Evolutionary conservation across 257 asterid species (phyloP), one percentile per base, ranked within the genome.

Genomic region (Striga asiatica): DNA sequence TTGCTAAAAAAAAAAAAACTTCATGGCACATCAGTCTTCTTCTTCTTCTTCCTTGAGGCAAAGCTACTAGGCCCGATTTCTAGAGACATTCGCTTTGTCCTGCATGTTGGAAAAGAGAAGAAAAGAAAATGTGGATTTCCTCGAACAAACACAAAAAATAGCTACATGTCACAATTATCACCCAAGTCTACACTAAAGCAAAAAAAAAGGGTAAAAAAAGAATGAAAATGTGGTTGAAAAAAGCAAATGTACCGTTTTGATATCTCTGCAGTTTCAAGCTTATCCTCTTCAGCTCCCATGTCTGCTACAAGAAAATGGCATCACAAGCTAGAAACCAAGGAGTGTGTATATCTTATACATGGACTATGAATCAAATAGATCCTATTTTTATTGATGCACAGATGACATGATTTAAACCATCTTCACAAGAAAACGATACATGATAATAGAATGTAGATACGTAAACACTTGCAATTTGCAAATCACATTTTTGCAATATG

Each of bases 11-110:
- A n/a, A n/a, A 37, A 43, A 54, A 25, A 53, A 39, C 28, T 62
- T 73, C 70, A 56, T 17, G 60, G 57, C 24, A n/a, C n/a, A n/a
- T n/a, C n/a, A n/a, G 66, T 72, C 84, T 86, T 89, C 76, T 71
- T 83, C 77, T 85, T 86, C 84, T 89, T 89, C 78, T 81, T 83
- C 71, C 83, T 81, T 5, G 96, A 71, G 49, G 84, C 91, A 71
- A 67, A 71, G 74, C 93, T 71, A 66, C 89, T 80, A 8, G 92
- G 83, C 67, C 85, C 95, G 5, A 80, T 76, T 74, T 91, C 96
- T 2, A 84, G 65, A 22, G 94, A 67, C 81, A 80, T 66, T 22
- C 96, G 74, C 69, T 92, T 87, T 28, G 95, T 68, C 85, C 98
- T 91, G 85, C 60, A 58, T 38, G 42, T 21, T 25, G 42, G 16